Evolutionary conservation across 1,139 yeast genomes (phyloP), one percentile per base, ranked within the genome.

Genomic region (Geotrichum bryndzae): DNA sequence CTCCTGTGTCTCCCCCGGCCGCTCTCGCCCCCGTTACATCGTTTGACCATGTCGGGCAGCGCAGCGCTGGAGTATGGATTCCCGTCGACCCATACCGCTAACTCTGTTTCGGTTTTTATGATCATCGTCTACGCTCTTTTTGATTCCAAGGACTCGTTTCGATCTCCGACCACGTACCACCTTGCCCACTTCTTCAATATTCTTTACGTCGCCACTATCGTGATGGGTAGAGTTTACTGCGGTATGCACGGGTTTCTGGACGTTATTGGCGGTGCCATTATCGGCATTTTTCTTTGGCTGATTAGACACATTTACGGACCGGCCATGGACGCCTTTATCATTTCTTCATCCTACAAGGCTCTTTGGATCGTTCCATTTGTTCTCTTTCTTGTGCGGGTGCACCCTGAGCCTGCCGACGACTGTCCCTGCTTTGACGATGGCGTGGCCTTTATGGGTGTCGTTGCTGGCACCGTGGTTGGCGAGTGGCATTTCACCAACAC

Each of bases 221-320:
- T 89, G 1, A 74, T 84, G 66, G 99, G 99, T 35, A 79, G 99
- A 62, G 73, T 94, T 7, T 94, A 94, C 75, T 92, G 97, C 73
- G 99, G 99, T 4, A 94, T 94, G 99, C 99, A 94, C 74, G 99
- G 99, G 1, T 83, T 89, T 65, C 76, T 89, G 41, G 99, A 94
- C 72, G 79, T 94, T 4, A 60, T 78, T 1, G 75, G 83, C 11
- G 99, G 99, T 2, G 76, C 84, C 0, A 0, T 81, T 0, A 78
- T 90, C 33, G 99, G 99, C 0, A 61, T 76, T 0, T 54, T 73
- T 11, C 66, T 75, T 10, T 76, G 74, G 70, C 65, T 64, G 63
- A 50, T 70, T 25, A 66, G 75, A 6, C 63, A 60, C 45, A 41
- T 65, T 29, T 67, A 58, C 52, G 68, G 70, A 5, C 64, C 56